A percentile compares a stretch with the other conserved stretches of the same genome.
Conservation (phyloP, 83 land plant genomes). For the Picea engelmannii region DNA sequence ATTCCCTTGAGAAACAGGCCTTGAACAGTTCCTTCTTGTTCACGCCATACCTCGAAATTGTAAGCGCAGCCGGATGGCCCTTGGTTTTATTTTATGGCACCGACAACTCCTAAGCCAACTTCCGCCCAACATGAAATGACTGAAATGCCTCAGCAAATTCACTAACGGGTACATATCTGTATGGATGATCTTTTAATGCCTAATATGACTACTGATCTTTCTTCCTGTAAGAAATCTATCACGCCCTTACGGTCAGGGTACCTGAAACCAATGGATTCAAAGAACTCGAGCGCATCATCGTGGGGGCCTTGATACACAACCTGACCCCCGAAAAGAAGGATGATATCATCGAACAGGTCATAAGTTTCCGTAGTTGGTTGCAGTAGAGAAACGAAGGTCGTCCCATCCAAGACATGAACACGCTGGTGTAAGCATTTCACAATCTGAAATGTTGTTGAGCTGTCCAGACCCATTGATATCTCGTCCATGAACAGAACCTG, state of each 20-base stretch:
- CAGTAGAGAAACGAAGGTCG: conserved; percentile 46
- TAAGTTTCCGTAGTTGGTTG: conserved; percentile 72
- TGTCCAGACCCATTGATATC: conserved; percentile 72
- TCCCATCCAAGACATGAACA: conserved; percentile 38
- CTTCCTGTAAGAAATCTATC: conserved; percentile 54
- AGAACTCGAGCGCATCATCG: conserved; percentile 54
- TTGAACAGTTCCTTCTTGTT: conserved; percentile 38
- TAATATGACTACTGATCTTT: conserved; percentile 25
- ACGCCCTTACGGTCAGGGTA: conserved; percentile 63
- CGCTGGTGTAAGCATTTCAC: conserved; percentile 52
- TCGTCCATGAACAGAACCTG: conserved; percentile 70
- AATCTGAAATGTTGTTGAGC: conserved; percentile 72
- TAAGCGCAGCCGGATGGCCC: conserved; percentile 24
- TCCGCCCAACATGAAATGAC: conserved; percentile 20
- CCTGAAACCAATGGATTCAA: conserved; percentile 54
- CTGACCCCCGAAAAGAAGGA: conserved; percentile 55
- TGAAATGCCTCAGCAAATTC: conserved; percentile 20
- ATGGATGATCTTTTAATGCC: conserved; percentile 20
- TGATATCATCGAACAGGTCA: conserved; percentile 59
- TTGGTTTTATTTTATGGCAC: conserved; percentile 12
- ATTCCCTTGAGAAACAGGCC: conserved; percentile 39
- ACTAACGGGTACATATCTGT: conserved; percentile 16
- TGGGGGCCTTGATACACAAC: conserved; percentile 69
- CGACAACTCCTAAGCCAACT: conserved; percentile 15
- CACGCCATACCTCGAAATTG: conserved; percentile 18